phyloP scores from a whole-genome alignment of 2,329 filamentous ascomycete genomes.

The Aureobasidium sp. region DNA sequence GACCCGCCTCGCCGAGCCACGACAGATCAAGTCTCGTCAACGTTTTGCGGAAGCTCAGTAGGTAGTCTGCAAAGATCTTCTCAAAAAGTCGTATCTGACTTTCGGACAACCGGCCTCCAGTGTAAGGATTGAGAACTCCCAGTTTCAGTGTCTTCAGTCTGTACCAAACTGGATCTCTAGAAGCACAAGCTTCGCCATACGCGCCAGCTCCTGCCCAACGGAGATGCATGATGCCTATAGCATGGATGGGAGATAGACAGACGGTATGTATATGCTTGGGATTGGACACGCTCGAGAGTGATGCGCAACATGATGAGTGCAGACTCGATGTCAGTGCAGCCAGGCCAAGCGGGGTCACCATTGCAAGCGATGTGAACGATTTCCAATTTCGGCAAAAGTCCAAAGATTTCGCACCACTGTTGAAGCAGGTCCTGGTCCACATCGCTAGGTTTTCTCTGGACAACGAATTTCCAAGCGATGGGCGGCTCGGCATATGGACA shows the following conservation, averaged over 20 bases:
- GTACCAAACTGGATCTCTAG: conserved; percentile 21
- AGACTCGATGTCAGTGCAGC: conserved; percentile 23
- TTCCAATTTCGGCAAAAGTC: conserved; percentile 18
- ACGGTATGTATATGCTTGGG: conserved; percentile 22
- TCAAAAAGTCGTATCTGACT: conserved; percentile 25
- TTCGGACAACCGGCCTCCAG: conserved; percentile 17
- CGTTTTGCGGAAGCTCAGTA: conserved; percentile 25
- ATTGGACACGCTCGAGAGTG: conserved; percentile 22
- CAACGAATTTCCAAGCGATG: conserved; percentile 10
- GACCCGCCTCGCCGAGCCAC: conserved; percentile 26
- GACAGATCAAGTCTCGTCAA: conserved; percentile 25
- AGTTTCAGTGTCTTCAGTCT: conserved; percentile 25
- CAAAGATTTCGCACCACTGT: conserved; percentile 22
- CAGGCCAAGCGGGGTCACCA: conserved; percentile 27
- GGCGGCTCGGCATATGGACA: conserved; percentile 3
- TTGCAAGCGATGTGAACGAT: conserved; percentile 23
- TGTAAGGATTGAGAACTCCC: conserved; percentile 24
- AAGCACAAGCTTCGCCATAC: conserved; percentile 19
- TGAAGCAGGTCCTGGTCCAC: conserved; percentile 1
- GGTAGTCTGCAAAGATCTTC: conserved; percentile 27
- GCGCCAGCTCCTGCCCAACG: conserved; percentile 27
- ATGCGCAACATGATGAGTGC: conserved; percentile 24
- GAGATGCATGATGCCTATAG: conserved; percentile 28
- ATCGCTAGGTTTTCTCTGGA: neutral
- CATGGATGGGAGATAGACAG: conserved; percentile 24